Evolutionary conservation across 225 moss, liverwort and hornwort species (phyloP).

Genomic region (Pleurozium schreberi): DNA sequence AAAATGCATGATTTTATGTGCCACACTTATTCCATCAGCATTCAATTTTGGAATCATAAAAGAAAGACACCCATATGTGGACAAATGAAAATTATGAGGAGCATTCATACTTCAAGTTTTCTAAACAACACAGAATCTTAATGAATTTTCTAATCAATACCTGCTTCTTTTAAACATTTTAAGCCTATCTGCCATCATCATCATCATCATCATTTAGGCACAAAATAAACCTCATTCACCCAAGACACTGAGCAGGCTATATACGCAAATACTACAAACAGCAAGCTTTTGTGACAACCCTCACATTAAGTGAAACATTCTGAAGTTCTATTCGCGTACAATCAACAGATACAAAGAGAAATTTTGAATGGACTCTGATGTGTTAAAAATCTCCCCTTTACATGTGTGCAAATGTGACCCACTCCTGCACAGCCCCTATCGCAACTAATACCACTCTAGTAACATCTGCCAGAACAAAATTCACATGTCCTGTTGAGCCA

Average conservation of each 20-base stretch:
- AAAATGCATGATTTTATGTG: not conserved
- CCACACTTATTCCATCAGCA: not conserved
- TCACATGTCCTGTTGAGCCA: not conserved
- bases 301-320: not conserved
- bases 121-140: not conserved
- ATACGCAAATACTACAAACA: not conserved
- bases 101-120: not conserved
- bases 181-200: not conserved
- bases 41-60: not conserved
- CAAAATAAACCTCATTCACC: not conserved
- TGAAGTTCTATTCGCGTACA: not conserved
- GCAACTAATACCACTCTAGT: not conserved
- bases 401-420: not conserved
- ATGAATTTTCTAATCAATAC: not conserved
- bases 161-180: not conserved
- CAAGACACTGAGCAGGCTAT: not conserved
- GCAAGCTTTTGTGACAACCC: not conserved
- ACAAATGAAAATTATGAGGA: not conserved
- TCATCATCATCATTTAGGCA: not conserved
- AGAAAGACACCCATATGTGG: not conserved
- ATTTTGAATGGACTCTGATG: not conserved
- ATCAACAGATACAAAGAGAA: not conserved
- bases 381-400: not conserved
- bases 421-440: not conserved
- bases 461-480: slow-evolving; percentile 1